Percentiles rank a stretch among this genome's conserved stretches.
Conservation (phyloP, 1,139 yeast genomes). For the Suhomyces yuchorum region DNA sequence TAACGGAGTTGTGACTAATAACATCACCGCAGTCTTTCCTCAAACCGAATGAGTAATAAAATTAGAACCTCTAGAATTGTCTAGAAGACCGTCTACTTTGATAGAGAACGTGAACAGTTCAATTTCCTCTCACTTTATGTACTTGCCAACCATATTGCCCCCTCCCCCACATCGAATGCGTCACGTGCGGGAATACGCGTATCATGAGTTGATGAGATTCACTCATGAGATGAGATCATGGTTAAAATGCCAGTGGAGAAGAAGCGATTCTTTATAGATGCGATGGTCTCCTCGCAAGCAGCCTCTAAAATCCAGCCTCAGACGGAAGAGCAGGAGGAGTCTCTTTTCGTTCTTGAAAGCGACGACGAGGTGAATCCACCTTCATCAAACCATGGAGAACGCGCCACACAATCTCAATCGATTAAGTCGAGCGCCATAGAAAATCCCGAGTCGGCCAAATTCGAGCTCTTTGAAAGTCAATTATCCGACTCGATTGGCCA, state of each 20-base stretch:
- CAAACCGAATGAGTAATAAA: too few species aligned
- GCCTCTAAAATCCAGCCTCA: conserved; percentile 1
- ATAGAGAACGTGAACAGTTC: too few species aligned
- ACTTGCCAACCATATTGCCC: too few species aligned
- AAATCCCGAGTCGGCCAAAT: conserved; percentile 6
- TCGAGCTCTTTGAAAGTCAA: conserved; percentile 25
- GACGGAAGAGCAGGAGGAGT: conserved; percentile 1
- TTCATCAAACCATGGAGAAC: background rate
- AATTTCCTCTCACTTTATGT: too few species aligned
- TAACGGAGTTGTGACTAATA: too few species aligned
- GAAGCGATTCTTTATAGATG: conserved; percentile 15
- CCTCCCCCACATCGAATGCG: too few species aligned
- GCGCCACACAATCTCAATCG: background rate
- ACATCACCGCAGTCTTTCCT: too few species aligned
- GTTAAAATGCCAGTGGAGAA: conserved; percentile 10
- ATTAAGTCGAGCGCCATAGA: background rate
- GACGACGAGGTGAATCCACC: conserved; percentile 14
- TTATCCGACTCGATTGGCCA: conserved; percentile 27
- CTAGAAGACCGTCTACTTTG: too few species aligned
- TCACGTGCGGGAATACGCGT: conserved; percentile 1
- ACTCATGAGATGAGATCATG: background rate
- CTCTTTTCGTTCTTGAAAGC: conserved; percentile 24
- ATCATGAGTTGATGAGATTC: background rate
- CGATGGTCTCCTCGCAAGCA: conserved; percentile 5
- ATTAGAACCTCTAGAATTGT: too few species aligned